Evolutionary conservation across 1,284 basidiomycete species (phyloP).

Genomic region (Schizophyllum commune): DNA sequence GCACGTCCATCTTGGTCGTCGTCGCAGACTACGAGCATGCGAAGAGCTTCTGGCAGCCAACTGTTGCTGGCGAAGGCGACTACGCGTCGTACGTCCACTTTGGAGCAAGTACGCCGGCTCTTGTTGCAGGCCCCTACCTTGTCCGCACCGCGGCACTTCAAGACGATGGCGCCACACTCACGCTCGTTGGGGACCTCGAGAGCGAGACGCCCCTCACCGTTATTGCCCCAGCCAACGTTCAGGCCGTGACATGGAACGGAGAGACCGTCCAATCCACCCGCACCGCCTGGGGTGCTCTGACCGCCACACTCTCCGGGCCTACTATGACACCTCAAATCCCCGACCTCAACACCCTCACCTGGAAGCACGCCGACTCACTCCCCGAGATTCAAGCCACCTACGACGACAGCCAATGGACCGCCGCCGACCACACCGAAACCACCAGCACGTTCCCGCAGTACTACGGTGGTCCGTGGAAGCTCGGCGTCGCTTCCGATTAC

Average conservation of each 20-base stretch:
- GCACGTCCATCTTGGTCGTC: not conserved
- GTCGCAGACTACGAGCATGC: not conserved
- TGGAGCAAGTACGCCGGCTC: slow-evolving; percentile 6
- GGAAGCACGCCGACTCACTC: slow-evolving; percentile 24
- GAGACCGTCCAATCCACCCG: slow-evolving; percentile 14
- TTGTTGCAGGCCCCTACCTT: slow-evolving; percentile 11
- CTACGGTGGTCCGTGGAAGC: slow-evolving; percentile 9
- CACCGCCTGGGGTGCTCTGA: slow-evolving; percentile 32
- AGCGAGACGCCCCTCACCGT: slow-evolving; percentile 3
- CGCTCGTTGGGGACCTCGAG: slow-evolving; percentile 9
- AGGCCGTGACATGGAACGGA: slow-evolving; percentile 8
- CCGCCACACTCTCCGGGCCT: slow-evolving; percentile 8
- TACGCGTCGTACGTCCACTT: slow-evolving; percentile 2
- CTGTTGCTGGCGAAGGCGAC: slow-evolving; percentile 3
- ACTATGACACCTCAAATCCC: not conserved
- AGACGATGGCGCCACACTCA: not conserved
- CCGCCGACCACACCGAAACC: slow-evolving; percentile 26
- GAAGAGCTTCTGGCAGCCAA: slow-evolving; percentile 20
- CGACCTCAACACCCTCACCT: not conserved
- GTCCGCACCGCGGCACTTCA: slow-evolving; percentile 6
- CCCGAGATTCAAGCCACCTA: slow-evolving; percentile 26
- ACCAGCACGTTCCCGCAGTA: slow-evolving; percentile 17
- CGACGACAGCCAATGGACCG: slow-evolving; percentile 26
- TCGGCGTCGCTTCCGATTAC: slow-evolving; percentile 30
- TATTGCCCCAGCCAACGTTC: not conserved